Conservation (phyloP, 352 stramenopile species). For the Thraustotheca clavata region DNA sequence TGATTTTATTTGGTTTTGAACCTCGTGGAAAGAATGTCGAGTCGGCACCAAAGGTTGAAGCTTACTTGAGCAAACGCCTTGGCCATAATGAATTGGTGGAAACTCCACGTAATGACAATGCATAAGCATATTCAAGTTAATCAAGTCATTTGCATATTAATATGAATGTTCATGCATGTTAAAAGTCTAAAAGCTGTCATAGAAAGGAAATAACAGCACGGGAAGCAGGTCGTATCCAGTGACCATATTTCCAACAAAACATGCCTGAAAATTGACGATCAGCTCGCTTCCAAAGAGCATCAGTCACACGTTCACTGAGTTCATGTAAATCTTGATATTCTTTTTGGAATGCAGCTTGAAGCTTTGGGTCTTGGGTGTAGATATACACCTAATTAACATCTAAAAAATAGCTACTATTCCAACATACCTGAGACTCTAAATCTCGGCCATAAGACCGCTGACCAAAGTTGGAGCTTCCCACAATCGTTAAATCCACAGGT, state of each 20-base stretch:
- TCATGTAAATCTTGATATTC: constrained; percentile 46
- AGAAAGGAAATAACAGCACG: constrained; percentile 13
- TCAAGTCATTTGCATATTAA: neutral
- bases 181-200: neutral
- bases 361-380: constrained; percentile 41
- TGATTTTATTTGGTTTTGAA: constrained; percentile 22
- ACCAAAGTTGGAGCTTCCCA: constrained; percentile 76
- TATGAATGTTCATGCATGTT: neutral
- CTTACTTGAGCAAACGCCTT: neutral
- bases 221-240: constrained; percentile 53
- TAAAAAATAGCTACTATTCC: neutral
- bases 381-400: constrained; percentile 30
- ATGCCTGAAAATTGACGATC: constrained; percentile 47
- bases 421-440: constrained; percentile 45
- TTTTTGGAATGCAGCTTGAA: constrained; percentile 37
- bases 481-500: constrained; percentile 39
- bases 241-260: constrained; percentile 62
- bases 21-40: constrained; percentile 29
- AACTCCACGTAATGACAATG: neutral
- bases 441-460: constrained; percentile 66
- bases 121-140: neutral
- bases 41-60: neutral
- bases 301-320: constrained; percentile 45
- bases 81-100: neutral
- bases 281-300: constrained; percentile 48